Percentiles rank a stretch among this genome's conserved stretches.
Evolutionary conservation across 345 rosid genomes (phyloP).

Genomic region (Viola odorata): DNA sequence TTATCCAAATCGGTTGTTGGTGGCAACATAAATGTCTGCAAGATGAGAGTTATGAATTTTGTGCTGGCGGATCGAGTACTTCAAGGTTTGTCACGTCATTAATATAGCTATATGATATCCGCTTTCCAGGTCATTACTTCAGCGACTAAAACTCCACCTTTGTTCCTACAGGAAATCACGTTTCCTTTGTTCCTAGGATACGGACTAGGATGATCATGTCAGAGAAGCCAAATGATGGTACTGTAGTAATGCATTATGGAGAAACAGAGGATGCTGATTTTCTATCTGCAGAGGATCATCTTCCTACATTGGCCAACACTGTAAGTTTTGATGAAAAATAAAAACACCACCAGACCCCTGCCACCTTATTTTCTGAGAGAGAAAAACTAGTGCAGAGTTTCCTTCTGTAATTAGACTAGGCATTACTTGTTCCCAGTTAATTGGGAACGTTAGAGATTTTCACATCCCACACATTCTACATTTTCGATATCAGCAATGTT

Average conservation of each 20-base stretch:
- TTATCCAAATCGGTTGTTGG: constrained; percentile 72
- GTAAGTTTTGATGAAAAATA: constrained; percentile 39
- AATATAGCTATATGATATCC: constrained; percentile 8
- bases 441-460: too few species aligned
- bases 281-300: constrained; percentile 62
- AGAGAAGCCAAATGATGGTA: constrained; percentile 77
- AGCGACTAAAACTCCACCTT: constrained; percentile 8
- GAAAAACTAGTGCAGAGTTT: background rate
- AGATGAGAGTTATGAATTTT: constrained; percentile 63
- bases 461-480: too few species aligned
- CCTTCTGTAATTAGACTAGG: background rate
- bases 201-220: constrained; percentile 58
- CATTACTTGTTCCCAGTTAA: too few species aligned
- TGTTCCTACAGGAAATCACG: constrained; percentile 37
- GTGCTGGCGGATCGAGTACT: constrained; percentile 43
- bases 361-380: too few species aligned
- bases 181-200: constrained; percentile 37
- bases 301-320: constrained; percentile 70
- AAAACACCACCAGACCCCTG: background rate
- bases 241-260: constrained; percentile 78
- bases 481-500: too few species aligned
- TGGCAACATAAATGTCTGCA: constrained; percentile 74
- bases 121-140: constrained; percentile 10
- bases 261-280: constrained; percentile 67
- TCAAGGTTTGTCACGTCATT: constrained; percentile 52